These are phyloP conservation scores for Flaveria floridana DNA, from an alignment of 140 eudicot species.

Conservation along the genomic window DNA sequence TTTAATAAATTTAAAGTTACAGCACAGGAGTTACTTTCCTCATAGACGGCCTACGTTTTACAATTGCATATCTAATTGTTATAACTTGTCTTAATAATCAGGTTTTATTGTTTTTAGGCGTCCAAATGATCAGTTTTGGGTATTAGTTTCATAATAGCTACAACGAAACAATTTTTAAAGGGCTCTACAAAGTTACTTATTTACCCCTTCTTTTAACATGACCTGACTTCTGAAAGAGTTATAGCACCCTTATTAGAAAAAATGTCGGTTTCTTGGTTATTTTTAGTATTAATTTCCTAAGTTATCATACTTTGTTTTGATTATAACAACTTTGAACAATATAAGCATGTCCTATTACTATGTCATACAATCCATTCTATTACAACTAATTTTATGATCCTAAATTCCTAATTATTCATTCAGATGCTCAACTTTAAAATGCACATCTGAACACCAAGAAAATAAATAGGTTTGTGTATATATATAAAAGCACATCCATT, in stretches of 20 bases:
- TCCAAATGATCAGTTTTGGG: neutral
- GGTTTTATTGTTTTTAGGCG: neutral
- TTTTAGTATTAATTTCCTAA: neutral
- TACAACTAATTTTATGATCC: neutral
- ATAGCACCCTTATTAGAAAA: neutral
- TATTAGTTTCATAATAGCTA: neutral
- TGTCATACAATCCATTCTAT: too few species aligned
- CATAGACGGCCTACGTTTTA: constrained; percentile 15
- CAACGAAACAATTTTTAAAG: neutral
- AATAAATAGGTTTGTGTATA: neutral
- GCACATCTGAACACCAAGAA: neutral
- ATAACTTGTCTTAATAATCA: neutral
- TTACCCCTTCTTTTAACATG: too few species aligned
- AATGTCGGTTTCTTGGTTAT: neutral
- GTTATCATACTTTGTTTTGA: neutral
- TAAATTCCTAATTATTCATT: neutral
- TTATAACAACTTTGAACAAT: neutral
- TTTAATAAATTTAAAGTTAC: neutral
- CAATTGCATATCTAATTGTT: too few species aligned
- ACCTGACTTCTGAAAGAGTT: neutral
- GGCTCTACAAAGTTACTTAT: neutral
- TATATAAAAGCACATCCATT: neutral
- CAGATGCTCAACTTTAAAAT: neutral
- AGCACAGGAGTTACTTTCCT: constrained; percentile 72
- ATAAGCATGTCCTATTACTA: neutral